Percentiles rank a stretch among this genome's conserved stretches.
Evolutionary conservation across 371 early-diverging fungal species (phyloP).

Genomic region (Haplosporangium sp.): DNA sequence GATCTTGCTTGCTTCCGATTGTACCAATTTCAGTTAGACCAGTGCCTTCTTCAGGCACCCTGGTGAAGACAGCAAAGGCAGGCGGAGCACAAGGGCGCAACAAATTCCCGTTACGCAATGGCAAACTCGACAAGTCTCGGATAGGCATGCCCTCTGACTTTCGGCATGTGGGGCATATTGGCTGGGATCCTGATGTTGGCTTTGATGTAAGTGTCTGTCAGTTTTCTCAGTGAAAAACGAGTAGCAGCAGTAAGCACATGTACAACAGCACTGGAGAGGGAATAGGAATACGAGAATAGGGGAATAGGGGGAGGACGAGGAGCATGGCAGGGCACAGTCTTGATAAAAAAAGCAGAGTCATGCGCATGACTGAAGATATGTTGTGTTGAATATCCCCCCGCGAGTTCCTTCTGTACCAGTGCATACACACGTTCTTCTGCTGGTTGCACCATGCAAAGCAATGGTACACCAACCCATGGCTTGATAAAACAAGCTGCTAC

Average conservation of each 20-base stretch:
- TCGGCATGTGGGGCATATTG: slow-evolving; percentile 85
- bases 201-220: slow-evolving; percentile 66
- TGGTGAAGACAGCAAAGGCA: slow-evolving; percentile 37
- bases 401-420: too few relatives aligned
- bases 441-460: too few relatives aligned
- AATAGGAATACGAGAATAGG: not conserved
- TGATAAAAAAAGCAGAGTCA: too few relatives aligned
- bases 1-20: slow-evolving; percentile 1
- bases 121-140: slow-evolving; percentile 74
- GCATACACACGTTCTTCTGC: too few relatives aligned
- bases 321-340: not conserved
- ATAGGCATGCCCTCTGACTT: slow-evolving; percentile 84
- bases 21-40: slow-evolving; percentile 31
- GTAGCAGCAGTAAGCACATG: too few relatives aligned
- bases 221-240: not conserved
- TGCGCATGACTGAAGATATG: too few relatives aligned
- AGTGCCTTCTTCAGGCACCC: slow-evolving; percentile 32
- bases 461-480: too few relatives aligned
- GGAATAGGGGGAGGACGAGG: not conserved
- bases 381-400: too few relatives aligned
- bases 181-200: slow-evolving; percentile 82
- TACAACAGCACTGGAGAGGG: not conserved
- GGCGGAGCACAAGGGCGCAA: slow-evolving; percentile 26
- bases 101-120: slow-evolving; percentile 37
- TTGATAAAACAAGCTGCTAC: too few relatives aligned